Evolutionary conservation across 1,139 yeast genomes (phyloP).

Genomic region (Hansenula sp.): DNA sequence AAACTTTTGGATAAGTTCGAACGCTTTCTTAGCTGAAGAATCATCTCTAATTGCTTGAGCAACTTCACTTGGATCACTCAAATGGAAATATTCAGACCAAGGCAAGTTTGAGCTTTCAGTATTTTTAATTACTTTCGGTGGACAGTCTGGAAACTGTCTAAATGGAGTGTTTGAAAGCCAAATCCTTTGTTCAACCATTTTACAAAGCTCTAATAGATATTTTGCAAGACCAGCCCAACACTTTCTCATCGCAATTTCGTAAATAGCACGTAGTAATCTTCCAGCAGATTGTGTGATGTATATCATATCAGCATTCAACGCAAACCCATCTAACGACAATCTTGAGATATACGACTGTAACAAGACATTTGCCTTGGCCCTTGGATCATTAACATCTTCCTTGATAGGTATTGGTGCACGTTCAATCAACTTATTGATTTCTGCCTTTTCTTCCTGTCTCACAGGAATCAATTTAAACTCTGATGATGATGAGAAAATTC

Average conservation of each 20-base stretch:
- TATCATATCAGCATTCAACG: conserved; percentile 89
- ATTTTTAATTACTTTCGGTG: conserved; percentile 63
- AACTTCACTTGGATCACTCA: conserved; percentile 65
- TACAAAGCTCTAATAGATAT: conserved; percentile 59
- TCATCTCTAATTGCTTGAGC: conserved; percentile 80
- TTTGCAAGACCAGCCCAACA: conserved; percentile 71
- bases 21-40: conserved; percentile 59
- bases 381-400: conserved; percentile 66
- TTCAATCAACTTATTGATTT: conserved; percentile 64
- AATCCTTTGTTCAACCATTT: conserved; percentile 75
- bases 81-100: conserved; percentile 71
- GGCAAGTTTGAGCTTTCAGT: conserved; percentile 83
- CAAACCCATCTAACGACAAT: conserved; percentile 78
- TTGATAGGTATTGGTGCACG: conserved; percentile 84
- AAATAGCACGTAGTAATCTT: conserved; percentile 79
- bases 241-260: conserved; percentile 68
- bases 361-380: conserved; percentile 76
- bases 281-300: conserved; percentile 94
- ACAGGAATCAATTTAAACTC: conserved; percentile 85
- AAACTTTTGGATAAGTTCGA: conserved; percentile 62
- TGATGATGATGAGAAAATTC: conserved; percentile 74
- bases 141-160: conserved; percentile 72
- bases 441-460: conserved; percentile 83
- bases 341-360: conserved; percentile 83
- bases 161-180: conserved; percentile 89